Conservation (phyloP, 441 rosid genomes). For the Theobroma grandiflorum region DNA sequence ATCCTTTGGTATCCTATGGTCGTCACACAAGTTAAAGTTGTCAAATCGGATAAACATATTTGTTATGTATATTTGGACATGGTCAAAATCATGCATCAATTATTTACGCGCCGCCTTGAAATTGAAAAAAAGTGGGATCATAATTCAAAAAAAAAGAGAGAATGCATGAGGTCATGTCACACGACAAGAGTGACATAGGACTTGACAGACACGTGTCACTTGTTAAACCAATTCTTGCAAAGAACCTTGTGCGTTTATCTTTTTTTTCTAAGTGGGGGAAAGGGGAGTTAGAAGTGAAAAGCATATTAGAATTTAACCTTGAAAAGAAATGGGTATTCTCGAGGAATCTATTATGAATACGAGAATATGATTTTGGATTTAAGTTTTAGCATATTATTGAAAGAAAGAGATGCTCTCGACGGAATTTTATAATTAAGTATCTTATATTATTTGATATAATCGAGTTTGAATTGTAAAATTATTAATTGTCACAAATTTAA, state of each 20-base stretch:
- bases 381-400: too few species aligned
- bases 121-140: not conserved
- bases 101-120: not conserved
- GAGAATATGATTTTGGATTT: too few species aligned
- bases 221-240: not conserved
- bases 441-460: too few species aligned
- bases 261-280: too few species aligned
- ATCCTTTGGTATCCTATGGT: not conserved
- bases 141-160: not conserved
- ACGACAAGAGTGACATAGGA: not conserved
- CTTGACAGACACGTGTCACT: not conserved
- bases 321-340: too few species aligned
- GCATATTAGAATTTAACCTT: too few species aligned
- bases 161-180: not conserved
- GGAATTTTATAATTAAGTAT: too few species aligned
- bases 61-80: not conserved
- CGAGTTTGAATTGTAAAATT: too few species aligned
- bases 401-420: too few species aligned
- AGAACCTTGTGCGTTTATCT: not conserved
- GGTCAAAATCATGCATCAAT: slow-evolving; percentile 1
- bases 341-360: too few species aligned
- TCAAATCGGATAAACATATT: not conserved
- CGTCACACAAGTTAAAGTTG: not conserved
- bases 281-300: too few species aligned
- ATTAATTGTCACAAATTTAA: too few species aligned